Percentiles rank a stretch among this genome's conserved stretches.
Conservation (phyloP, 2,329 filamentous ascomycete genomes). For the Ascocoryne sarcoides region DNA sequence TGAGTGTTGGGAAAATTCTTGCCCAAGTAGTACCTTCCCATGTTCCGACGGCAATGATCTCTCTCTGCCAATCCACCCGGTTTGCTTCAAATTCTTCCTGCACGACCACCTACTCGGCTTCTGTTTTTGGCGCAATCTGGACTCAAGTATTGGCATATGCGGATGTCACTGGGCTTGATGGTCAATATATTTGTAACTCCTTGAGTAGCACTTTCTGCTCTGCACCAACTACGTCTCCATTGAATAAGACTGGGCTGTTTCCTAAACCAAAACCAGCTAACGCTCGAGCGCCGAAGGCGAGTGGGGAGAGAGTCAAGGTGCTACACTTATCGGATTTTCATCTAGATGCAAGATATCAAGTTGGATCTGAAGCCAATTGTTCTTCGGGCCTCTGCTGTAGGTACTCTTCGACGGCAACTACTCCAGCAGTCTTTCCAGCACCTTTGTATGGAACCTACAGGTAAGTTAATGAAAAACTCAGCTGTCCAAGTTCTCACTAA, state of each 20-base stretch:
- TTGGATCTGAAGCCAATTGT: constrained; percentile 45
- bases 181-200: constrained; percentile 46
- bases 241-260: constrained; percentile 39
- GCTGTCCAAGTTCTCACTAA: constrained; percentile 1
- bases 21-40: constrained; percentile 39
- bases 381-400: constrained; percentile 43
- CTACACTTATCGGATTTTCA: constrained; percentile 48
- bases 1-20: constrained; percentile 41
- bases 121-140: constrained; percentile 46
- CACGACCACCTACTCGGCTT: constrained; percentile 36
- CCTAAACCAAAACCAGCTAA: constrained; percentile 45
- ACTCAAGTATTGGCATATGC: constrained; percentile 46
- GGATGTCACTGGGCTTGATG: constrained; percentile 45
- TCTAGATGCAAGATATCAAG: constrained; percentile 44
- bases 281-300: constrained; percentile 35
- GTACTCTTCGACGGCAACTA: constrained; percentile 30
- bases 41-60: constrained; percentile 42
- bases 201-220: constrained; percentile 40
- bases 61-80: constrained; percentile 39
- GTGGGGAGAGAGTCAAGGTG: constrained; percentile 46
- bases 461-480: constrained; percentile 9
- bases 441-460: constrained; percentile 45
- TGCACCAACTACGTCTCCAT: constrained; percentile 34
- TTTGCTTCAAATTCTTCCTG: constrained; percentile 41
- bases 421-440: constrained; percentile 36